Evolutionary conservation across 257 asterid genomes (phyloP), one percentile per base, ranked within the genome.

Genomic region (Fraxinus quadrangulata): DNA sequence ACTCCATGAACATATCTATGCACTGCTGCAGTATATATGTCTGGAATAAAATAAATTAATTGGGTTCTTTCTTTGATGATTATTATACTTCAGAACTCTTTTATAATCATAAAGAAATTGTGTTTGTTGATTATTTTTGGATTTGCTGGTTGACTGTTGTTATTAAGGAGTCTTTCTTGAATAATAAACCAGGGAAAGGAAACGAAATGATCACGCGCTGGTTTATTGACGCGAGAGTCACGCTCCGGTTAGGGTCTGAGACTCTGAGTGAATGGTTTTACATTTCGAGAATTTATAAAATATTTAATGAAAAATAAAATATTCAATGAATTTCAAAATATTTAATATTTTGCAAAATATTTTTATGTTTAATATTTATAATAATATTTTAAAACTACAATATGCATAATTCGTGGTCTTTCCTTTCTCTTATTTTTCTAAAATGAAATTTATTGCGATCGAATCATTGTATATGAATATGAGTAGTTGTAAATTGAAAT

Each of bases 81-180:
- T 70, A 21, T 28, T 23, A 16, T 74, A 24, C 12, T 63, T 63
- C 6, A 49, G 2, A 72, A n/a, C 24, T 66, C 24, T 21, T 71
- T n/a, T 31, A 19, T 26, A 34, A 40, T 24, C 59, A 54, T 45
- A 5, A 21, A 7, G 33, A 78, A 76, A 63, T 74, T 19, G 76
- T 10, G 63, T 42, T 42, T 67, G 84, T 78, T 78, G 82, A 73
- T 61, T 74, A 74, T 71, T 72, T 49, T 79, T 82, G 74, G 86
- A 79, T 85, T 80, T 76, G 30, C 21, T 67, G 74, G 82, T 87
- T 83, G 90, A 85, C 85, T 70, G 4, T 0, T 74, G 76, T 11
- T 21, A 11, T 63, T 11, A 59, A 21, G 36, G 7, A 63, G 69
- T 21, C 68, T 63, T 63, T 8, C 49, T 71, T 39, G 36, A 16